Conservation (phyloP, 345 rosid genomes). For the Geranium brycei region DNA sequence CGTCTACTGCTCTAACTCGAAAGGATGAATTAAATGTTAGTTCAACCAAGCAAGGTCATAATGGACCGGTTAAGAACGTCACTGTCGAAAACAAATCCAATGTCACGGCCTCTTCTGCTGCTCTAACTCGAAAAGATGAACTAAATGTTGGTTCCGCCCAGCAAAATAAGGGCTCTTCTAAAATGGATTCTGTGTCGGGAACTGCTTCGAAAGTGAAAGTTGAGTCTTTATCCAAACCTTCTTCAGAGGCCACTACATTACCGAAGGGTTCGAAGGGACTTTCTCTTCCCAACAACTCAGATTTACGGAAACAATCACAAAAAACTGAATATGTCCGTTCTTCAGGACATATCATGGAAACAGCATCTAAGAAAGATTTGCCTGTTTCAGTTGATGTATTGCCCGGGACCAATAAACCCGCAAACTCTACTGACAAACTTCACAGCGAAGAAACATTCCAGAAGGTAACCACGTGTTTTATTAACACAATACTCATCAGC, state of each 20-base stretch:
- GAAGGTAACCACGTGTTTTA: neutral
- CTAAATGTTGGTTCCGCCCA: neutral
- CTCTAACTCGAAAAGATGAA: neutral
- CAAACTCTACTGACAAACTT: too few relatives aligned
- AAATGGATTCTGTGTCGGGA: neutral
- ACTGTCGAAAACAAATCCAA: neutral
- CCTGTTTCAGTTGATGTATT: conserved; percentile 4
- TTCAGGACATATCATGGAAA: neutral
- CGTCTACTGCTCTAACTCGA: conserved; percentile 14
- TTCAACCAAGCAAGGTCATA: conserved; percentile 9
- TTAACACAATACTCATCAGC: neutral
- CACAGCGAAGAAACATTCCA: too few relatives aligned
- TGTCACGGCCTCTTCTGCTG: neutral
- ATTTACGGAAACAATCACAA: too few relatives aligned
- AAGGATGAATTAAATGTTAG: conserved; percentile 16
- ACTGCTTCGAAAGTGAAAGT: neutral
- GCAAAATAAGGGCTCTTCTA: neutral
- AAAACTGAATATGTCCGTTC: neutral
- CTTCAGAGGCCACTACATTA: neutral
- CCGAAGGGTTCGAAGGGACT: neutral
- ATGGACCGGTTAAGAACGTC: neutral
- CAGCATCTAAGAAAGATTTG: conserved; percentile 10
- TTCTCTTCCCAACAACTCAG: neutral
- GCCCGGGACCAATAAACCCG: neutral
- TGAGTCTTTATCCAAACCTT: neutral